Evolutionary conservation across 2,329 filamentous ascomycete species (phyloP).

Genomic region (Pestalotiopsis sp.): DNA sequence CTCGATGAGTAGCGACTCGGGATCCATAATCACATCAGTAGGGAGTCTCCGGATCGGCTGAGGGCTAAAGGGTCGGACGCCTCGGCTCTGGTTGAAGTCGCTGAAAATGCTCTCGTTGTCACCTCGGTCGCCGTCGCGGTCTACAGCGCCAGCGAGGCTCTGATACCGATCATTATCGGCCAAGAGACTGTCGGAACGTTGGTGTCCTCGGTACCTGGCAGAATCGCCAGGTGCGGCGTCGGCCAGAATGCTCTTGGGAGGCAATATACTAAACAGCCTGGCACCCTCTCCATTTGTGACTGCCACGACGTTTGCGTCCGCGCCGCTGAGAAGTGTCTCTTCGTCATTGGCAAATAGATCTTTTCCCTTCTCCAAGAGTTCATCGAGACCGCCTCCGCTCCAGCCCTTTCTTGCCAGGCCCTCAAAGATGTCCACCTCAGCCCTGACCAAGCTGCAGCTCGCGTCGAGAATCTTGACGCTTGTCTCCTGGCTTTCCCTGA

Average conservation of each 20-base stretch:
- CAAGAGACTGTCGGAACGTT: slow-evolving; percentile 56
- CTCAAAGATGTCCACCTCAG: slow-evolving; percentile 72
- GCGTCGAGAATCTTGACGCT: slow-evolving; percentile 64
- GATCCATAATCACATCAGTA: slow-evolving; percentile 33
- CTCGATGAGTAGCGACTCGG: slow-evolving; percentile 26
- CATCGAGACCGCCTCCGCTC: slow-evolving; percentile 67
- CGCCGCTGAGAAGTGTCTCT: slow-evolving; percentile 22
- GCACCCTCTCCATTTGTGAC: slow-evolving; percentile 33
- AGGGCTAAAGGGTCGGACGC: slow-evolving; percentile 62
- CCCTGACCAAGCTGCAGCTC: slow-evolving; percentile 65
- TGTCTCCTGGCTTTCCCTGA: slow-evolving; percentile 67
- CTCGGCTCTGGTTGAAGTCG: slow-evolving; percentile 55
- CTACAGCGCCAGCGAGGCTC: slow-evolving; percentile 54
- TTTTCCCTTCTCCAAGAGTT: slow-evolving; percentile 63
- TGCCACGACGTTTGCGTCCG: slow-evolving; percentile 27
- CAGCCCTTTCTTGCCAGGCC: slow-evolving; percentile 67
- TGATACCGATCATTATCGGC: slow-evolving; percentile 57
- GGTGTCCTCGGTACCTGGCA: slow-evolving; percentile 35
- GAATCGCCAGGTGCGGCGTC: slow-evolving; percentile 44
- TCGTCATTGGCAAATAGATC: slow-evolving; percentile 58
- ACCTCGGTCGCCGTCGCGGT: slow-evolving; percentile 31
- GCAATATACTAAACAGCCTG: slow-evolving; percentile 66
- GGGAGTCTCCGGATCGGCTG: slow-evolving; percentile 42
- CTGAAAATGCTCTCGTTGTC: slow-evolving; percentile 57
- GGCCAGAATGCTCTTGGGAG: slow-evolving; percentile 64